These are phyloP conservation scores for Lotmaria passim DNA, from an alignment of 208 protist species.

Conservation along the genomic window DNA sequence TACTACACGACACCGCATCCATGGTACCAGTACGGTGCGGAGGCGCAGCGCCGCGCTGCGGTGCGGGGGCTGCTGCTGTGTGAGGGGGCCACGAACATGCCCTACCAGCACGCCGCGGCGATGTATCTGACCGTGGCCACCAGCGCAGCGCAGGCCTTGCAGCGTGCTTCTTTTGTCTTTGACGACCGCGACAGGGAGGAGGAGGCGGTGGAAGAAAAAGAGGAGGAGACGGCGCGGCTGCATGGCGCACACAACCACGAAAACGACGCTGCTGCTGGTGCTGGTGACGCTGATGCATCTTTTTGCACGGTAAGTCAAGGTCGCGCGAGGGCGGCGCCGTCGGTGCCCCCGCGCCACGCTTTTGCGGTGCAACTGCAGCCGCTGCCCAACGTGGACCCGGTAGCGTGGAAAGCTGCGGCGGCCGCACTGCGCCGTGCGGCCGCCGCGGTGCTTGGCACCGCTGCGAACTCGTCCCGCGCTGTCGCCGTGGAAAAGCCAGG, in stretches of 20 bases:
- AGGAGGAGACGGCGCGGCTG: neutral
- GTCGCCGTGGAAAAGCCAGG: neutral
- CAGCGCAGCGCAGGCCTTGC: constrained; percentile 34
- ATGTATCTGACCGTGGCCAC: constrained; percentile 26
- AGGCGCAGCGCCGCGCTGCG: constrained; percentile 35
- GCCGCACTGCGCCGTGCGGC: constrained; percentile 21
- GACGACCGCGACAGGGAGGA: constrained; percentile 18
- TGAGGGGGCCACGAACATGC: constrained; percentile 51
- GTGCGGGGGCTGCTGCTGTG: constrained; percentile 29
- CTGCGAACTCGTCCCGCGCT: too few relatives aligned
- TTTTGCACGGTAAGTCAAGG: neutral
- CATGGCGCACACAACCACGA: neutral
- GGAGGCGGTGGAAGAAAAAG: neutral
- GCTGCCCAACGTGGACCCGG: constrained; percentile 32
- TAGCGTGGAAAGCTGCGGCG: constrained; percentile 22
- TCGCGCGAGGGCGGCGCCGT: neutral
- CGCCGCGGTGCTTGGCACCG: constrained; percentile 2
- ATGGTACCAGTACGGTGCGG: constrained; percentile 47
- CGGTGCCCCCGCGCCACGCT: constrained; percentile 1
- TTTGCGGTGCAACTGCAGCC: constrained; percentile 27
- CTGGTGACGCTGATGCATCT: neutral
- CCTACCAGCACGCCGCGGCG: constrained; percentile 39
- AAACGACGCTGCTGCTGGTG: neutral
- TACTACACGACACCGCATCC: constrained; percentile 23
- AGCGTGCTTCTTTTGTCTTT: constrained; percentile 36